Percentiles rank a stretch among this genome's conserved stretches.
These are phyloP conservation scores for Penicillium sclerotiorum DNA, from an alignment of 2,329 filamentous ascomycete genomes.

Conservation along the genomic window DNA sequence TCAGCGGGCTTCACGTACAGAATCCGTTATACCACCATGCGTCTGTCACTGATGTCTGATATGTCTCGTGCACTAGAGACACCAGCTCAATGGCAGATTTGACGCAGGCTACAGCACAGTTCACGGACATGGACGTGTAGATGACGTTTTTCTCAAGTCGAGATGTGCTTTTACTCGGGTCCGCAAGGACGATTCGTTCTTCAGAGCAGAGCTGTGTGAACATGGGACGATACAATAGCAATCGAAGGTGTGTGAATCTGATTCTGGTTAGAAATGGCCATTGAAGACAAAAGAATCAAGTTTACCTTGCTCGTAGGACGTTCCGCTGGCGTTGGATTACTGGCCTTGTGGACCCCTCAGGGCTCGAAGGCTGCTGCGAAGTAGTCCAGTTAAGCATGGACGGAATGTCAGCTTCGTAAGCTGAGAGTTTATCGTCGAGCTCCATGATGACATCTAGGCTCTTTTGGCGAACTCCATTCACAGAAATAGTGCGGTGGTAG, in stretches of 20 bases:
- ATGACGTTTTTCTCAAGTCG: constrained; percentile 21
- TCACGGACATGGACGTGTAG: constrained; percentile 29
- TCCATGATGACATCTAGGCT: constrained; percentile 32
- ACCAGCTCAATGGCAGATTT: constrained; percentile 35
- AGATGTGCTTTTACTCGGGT: constrained; percentile 1
- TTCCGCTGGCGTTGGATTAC: constrained; percentile 32
- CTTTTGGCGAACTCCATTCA: constrained; percentile 14
- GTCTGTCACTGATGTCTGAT: constrained; percentile 28
- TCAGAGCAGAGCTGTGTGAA: constrained; percentile 38
- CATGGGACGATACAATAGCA: constrained; percentile 38
- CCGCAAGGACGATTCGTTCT: constrained; percentile 11
- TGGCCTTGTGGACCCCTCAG: constrained; percentile 4
- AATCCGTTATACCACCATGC: constrained; percentile 47
- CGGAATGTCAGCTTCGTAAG: constrained; percentile 28
- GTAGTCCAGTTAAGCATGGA: constrained; percentile 28
- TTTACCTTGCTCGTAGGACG: constrained; percentile 32
- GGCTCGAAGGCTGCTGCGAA: neutral
- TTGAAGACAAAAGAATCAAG: neutral
- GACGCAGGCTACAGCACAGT: constrained; percentile 37
- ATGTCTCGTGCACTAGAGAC: constrained; percentile 32
- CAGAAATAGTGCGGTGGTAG: constrained; percentile 7
- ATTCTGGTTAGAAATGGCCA: neutral
- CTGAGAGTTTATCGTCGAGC: constrained; percentile 29
- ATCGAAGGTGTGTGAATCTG: constrained; percentile 38
- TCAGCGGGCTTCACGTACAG: constrained; percentile 28